Conservation (phyloP, 2,329 filamentous ascomycete species). For the Pseudogymnoascus sp. region DNA sequence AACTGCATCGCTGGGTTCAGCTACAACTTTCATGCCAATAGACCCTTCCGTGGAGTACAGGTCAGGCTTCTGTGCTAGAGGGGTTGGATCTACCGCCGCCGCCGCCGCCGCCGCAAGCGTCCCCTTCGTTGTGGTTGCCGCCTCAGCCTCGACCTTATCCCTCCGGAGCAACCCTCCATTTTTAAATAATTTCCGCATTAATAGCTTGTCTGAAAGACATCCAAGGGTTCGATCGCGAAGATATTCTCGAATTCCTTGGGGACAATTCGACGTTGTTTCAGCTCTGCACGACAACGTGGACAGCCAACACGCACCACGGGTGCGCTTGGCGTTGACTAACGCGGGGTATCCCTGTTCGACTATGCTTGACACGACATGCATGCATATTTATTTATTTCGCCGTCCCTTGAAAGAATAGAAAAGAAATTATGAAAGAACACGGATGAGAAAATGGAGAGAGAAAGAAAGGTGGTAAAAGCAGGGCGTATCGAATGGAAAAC, state of each 20-base stretch:
- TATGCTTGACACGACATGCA: neutral
- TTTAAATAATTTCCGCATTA: neutral
- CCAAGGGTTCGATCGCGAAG: neutral
- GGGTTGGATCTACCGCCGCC: neutral
- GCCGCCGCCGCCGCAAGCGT: neutral
- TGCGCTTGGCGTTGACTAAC: neutral
- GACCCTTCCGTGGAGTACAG: slow-evolving; percentile 11
- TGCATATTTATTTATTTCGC: neutral
- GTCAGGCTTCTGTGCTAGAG: neutral
- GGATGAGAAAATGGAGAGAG: neutral
- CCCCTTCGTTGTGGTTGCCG: neutral
- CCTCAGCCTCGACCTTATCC: neutral
- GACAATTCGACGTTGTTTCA: neutral
- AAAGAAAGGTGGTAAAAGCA: neutral
- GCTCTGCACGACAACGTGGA: neutral
- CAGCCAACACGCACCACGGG: neutral
- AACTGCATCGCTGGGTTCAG: slow-evolving; percentile 7
- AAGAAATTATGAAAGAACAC: neutral
- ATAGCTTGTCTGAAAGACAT: neutral
- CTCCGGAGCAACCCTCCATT: neutral
- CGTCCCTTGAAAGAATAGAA: neutral
- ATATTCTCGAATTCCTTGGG: neutral
- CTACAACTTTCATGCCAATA: slow-evolving; percentile 12
- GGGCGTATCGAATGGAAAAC: neutral
- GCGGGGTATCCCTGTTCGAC: neutral